Conservation (phyloP, 352 stramenopile species). For the Hyaloperonospora brassicae region DNA sequence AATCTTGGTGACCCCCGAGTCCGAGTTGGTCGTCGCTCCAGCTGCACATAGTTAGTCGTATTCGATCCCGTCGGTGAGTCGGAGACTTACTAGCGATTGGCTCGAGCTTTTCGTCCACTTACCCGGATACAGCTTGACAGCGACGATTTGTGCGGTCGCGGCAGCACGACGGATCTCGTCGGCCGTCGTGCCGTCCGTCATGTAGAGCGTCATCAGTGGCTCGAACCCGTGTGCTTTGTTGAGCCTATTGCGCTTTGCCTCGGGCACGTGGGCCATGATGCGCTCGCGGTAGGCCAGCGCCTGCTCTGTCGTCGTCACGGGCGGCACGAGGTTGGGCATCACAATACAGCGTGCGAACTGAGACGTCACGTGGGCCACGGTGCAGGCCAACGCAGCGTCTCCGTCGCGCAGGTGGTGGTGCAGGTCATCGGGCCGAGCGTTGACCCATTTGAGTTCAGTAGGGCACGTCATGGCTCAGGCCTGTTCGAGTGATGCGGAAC, state of each 20-base stretch:
- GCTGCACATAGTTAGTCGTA: constrained; percentile 28
- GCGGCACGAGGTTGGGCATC: constrained; percentile 98
- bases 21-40: constrained; percentile 98
- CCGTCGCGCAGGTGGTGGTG: constrained; percentile 96
- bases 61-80: neutral
- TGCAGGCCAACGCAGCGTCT: constrained; percentile 72
- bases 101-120: constrained; percentile 2
- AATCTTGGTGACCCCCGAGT: constrained; percentile 95
- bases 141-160: constrained; percentile 85
- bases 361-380: constrained; percentile 67
- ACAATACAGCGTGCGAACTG: constrained; percentile 89
- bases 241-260: constrained; percentile 29
- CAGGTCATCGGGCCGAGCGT: constrained; percentile 89
- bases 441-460: constrained; percentile 32
- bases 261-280: constrained; percentile 83
- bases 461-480: constrained; percentile 13
- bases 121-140: constrained; percentile 97
- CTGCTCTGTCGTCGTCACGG: constrained; percentile 91
- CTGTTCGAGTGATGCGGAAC: no score
- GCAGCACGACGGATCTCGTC: constrained; percentile 93
- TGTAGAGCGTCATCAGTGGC: constrained; percentile 96
- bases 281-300: constrained; percentile 95
- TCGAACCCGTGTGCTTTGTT: constrained; percentile 57
- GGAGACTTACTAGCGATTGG: neutral
- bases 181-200: constrained; percentile 95